These are phyloP conservation scores for Aspergillus sclerotioniger DNA, from an alignment of 495 filamentous ascomycete genomes.

Conservation along the genomic window DNA sequence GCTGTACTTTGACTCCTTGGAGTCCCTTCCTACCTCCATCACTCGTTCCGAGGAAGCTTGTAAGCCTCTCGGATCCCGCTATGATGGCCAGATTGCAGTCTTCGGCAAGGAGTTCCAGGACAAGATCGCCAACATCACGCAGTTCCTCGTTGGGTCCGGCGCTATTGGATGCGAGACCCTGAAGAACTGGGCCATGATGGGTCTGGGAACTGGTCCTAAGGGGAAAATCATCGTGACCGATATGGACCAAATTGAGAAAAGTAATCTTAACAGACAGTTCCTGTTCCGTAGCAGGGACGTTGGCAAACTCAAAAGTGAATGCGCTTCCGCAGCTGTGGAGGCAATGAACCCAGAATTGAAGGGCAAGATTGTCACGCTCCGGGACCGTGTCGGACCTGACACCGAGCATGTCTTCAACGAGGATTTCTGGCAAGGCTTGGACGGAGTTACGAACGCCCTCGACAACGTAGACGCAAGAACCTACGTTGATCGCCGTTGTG, in stretches of 20 bases:
- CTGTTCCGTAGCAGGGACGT: slow-evolving; percentile 93
- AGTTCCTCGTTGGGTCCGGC: slow-evolving; percentile 95
- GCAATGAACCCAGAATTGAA: slow-evolving; percentile 92
- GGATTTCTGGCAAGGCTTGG: slow-evolving; percentile 85
- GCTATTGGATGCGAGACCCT: slow-evolving; percentile 99
- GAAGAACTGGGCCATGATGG: slow-evolving; percentile 99
- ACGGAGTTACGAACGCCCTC: slow-evolving; percentile 93
- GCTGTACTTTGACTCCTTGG: slow-evolving; percentile 96
- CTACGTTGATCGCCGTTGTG: slow-evolving; percentile 95
- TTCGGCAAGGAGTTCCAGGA: slow-evolving; percentile 93
- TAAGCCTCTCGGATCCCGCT: slow-evolving; percentile 76
- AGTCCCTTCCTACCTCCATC: slow-evolving; percentile 76
- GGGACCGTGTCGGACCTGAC: slow-evolving; percentile 87
- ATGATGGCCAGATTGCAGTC: slow-evolving; percentile 96
- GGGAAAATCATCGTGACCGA: slow-evolving; percentile 92
- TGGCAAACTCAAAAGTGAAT: slow-evolving; percentile 95
- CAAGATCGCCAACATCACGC: slow-evolving; percentile 80
- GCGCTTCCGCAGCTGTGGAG: slow-evolving; percentile 81
- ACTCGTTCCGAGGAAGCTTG: slow-evolving; percentile 82
- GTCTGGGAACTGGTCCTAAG: slow-evolving; percentile 81
- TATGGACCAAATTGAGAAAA: slow-evolving; percentile 98
- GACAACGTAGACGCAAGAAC: slow-evolving; percentile 98
- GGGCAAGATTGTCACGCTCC: slow-evolving; percentile 78
- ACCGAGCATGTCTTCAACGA: slow-evolving; percentile 96
- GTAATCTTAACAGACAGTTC: slow-evolving; percentile 98